Conservation (phyloP, 108 stramenopile species). For the Poteriospumella lacustris region DNA sequence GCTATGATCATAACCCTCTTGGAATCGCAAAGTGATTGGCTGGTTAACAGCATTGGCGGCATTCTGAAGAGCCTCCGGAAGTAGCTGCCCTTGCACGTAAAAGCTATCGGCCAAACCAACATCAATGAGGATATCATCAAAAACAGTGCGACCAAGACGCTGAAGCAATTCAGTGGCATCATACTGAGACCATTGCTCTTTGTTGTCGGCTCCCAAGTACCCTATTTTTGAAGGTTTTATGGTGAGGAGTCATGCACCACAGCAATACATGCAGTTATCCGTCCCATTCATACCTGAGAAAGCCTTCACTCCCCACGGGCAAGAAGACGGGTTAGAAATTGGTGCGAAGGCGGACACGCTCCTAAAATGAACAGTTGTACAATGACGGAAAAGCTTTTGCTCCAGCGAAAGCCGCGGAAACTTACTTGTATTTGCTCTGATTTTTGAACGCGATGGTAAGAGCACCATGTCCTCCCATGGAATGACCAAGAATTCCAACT, state of each 20-base stretch:
- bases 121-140: constrained; percentile 72
- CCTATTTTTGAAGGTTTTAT: neutral
- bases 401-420: too few species aligned
- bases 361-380: too few species aligned
- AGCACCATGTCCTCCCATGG: constrained; percentile 87
- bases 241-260: neutral
- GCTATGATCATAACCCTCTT: constrained; percentile 86
- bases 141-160: constrained; percentile 37
- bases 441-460: constrained; percentile 74
- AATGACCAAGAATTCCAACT: constrained; percentile 72
- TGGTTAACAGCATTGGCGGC: neutral
- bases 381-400: too few species aligned
- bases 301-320: constrained; percentile 95
- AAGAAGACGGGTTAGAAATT: constrained; percentile 82
- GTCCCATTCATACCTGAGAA: constrained; percentile 81
- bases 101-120: neutral
- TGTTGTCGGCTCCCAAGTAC: constrained; percentile 50
- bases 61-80: neutral
- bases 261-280: constrained; percentile 42
- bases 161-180: constrained; percentile 78
- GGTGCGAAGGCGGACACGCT: constrained; percentile 86
- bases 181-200: constrained; percentile 49
- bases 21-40: neutral
- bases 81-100: neutral
- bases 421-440: neutral